Base-by-base conservation (phyloP, 192 early-diverging fungal species). In the Spizellomyces punctatus region DNA sequence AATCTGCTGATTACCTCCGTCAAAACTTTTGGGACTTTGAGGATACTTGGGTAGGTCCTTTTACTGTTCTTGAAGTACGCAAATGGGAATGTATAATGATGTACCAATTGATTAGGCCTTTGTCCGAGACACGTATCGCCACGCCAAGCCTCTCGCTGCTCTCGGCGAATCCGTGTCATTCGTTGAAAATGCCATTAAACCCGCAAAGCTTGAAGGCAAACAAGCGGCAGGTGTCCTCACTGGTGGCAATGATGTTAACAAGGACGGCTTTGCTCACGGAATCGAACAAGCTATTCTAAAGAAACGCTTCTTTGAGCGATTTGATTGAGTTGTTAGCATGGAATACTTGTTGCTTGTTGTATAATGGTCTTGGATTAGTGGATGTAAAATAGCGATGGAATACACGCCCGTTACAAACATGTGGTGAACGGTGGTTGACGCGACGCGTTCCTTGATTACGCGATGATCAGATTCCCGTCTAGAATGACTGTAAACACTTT, bases 71-170 rank as follows among this genome's bases (percentile, higher is more conserved):
- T 36, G 0, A 36, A 36, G 3, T 36, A 36, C 27, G 27, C 27
- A 0, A 36, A 36, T 3, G 27, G 27, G 27, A 36, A 36, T 36
- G 27, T 36, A 36, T 36, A 36, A 0, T 36, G 0, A 36, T n/a
- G 45, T 22, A 36, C 27, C 27, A 36, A 36, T 36, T 36, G 27
- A 36, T 36, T 36, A 36, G 27, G 41, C 59, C 8, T 74, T 54
- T 9, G 47, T 74, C 9, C 67, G 60, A 64, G 72, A 76, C 49
- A 49, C 74, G 12, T 76, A 60, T 50, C 56, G 68, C 10, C 74
- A 73, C 19, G 54, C 4, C 46, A 76, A 73, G 59, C 54, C 74
- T n/a, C 45, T 74, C n/a, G 69, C 43, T 17, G 58, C 73, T 56
- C 27, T 76, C 14, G 73, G 69, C 12, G 71, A 46, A 6, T 72